phyloP scores from a whole-genome alignment of 225 moss, liverwort and hornwort species.

The Pseudisothecium myosuroides region DNA sequence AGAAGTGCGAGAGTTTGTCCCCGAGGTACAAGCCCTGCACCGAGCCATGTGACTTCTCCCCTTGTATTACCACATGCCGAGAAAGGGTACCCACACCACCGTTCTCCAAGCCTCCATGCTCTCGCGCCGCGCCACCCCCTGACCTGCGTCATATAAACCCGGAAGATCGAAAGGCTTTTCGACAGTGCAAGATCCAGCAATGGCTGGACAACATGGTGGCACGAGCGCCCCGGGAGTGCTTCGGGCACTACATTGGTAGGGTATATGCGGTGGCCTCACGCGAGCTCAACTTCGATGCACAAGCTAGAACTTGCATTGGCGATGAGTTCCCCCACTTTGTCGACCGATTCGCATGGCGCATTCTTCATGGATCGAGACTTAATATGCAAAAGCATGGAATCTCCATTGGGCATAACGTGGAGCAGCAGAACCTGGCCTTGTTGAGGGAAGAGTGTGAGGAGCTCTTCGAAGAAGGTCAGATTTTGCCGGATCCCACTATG shows the following conservation, averaged over 20 bases:
- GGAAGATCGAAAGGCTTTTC: conserved; percentile 19
- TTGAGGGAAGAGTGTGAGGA: conserved; percentile 41
- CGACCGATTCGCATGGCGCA: conserved; percentile 32
- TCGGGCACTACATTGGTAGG: conserved; percentile 42
- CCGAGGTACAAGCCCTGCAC: conserved; percentile 5
- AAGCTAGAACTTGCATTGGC: conserved; percentile 31
- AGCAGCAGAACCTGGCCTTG: conserved; percentile 12
- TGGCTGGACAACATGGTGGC: conserved; percentile 42
- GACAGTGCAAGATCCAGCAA: conserved; percentile 38
- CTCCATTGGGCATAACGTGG: conserved; percentile 13
- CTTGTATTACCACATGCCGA: conserved; percentile 29
- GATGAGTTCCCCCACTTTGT: conserved; percentile 41
- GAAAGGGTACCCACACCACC: neutral
- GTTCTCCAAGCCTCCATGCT: neutral
- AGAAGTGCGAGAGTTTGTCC: conserved; percentile 24
- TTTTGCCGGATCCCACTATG: conserved; percentile 17
- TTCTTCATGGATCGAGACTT: conserved; percentile 26
- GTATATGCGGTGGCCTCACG: conserved; percentile 31
- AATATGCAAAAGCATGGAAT: conserved; percentile 33
- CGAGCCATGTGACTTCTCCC: conserved; percentile 37
- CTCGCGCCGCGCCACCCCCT: conserved; percentile 22
- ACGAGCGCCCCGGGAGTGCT: conserved; percentile 27
- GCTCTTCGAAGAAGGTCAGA: conserved; percentile 20
- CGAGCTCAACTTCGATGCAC: conserved; percentile 38
- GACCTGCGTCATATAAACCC: conserved; percentile 23